These are phyloP conservation scores for Pezicula radicicola DNA, from an alignment of 2,329 filamentous ascomycete species.

Conservation along the genomic window DNA sequence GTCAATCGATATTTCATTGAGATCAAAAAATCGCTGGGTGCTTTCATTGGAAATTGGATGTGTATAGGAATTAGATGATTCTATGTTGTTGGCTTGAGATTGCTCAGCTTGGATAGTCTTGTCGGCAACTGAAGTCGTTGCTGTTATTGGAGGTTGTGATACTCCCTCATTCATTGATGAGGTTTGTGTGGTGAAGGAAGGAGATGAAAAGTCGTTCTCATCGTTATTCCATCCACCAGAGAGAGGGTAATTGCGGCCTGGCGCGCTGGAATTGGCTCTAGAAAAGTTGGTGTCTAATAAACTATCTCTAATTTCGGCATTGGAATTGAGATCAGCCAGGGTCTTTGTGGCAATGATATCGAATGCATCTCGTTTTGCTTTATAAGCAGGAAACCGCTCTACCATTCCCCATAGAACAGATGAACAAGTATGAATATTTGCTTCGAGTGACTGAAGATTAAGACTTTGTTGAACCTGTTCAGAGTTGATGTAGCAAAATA, in stretches of 20 bases:
- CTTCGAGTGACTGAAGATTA: conserved; percentile 4
- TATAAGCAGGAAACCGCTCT: conserved; percentile 18
- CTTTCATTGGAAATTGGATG: not conserved
- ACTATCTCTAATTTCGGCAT: not conserved
- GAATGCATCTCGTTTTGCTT: conserved; percentile 15
- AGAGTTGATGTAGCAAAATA: conserved; percentile 5
- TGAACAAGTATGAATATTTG: conserved; percentile 10
- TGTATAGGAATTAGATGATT: not conserved
- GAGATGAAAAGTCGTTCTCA: not conserved
- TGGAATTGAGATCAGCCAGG: not conserved
- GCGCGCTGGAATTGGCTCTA: not conserved
- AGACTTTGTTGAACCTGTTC: not conserved
- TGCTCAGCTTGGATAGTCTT: not conserved
- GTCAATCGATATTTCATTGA: not conserved
- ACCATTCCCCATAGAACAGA: conserved; percentile 21
- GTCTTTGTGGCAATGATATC: not conserved
- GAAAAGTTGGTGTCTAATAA: not conserved
- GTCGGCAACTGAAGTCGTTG: not conserved
- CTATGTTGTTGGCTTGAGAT: not conserved
- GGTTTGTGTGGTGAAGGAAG: not conserved
- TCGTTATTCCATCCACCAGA: not conserved
- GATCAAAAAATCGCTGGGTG: not conserved
- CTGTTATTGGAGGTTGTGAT: not conserved
- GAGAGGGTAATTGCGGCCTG: not conserved
- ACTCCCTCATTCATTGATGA: not conserved